Evolutionary conservation across 2,329 filamentous ascomycete species (phyloP).

Genomic region (Fusarium succisae): DNA sequence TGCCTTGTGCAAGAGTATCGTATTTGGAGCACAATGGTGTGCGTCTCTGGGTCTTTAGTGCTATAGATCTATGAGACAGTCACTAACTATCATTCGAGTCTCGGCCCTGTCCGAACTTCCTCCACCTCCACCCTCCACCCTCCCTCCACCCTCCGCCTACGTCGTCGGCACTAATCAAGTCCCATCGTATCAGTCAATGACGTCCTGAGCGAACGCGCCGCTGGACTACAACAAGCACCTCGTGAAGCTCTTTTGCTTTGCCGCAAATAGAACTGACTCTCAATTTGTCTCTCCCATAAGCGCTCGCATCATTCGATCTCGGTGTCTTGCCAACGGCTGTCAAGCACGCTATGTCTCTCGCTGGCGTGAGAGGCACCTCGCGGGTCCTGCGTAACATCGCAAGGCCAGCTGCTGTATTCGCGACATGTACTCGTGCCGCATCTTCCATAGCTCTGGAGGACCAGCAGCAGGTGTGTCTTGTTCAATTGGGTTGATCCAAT

Average conservation of each 20-base stretch:
- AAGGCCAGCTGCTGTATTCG: conserved; percentile 38
- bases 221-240: conserved; percentile 19
- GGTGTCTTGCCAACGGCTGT: conserved; percentile 5
- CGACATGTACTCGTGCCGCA: conserved; percentile 47
- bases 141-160: not conserved
- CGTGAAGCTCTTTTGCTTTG: not conserved
- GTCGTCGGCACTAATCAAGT: conserved; percentile 27
- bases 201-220: conserved; percentile 36
- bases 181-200: conserved; percentile 39
- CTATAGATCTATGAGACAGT: not conserved
- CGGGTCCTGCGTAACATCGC: conserved; percentile 57
- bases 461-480: conserved; percentile 65
- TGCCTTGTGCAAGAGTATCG: conserved; percentile 8
- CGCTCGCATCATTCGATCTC: not conserved
- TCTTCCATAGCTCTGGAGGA: conserved; percentile 62
- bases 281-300: not conserved
- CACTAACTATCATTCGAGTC: conserved; percentile 27
- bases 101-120: conserved; percentile 24
- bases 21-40: not conserved
- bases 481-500: conserved; percentile 19
- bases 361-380: conserved; percentile 59
- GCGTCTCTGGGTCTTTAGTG: not conserved
- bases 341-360: conserved; percentile 56
- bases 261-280: conserved; percentile 14
- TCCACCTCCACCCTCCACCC: conserved; percentile 33